Conservation (phyloP, 2,329 filamentous ascomycete genomes). For the Pseudogymnoascus sp. region DNA sequence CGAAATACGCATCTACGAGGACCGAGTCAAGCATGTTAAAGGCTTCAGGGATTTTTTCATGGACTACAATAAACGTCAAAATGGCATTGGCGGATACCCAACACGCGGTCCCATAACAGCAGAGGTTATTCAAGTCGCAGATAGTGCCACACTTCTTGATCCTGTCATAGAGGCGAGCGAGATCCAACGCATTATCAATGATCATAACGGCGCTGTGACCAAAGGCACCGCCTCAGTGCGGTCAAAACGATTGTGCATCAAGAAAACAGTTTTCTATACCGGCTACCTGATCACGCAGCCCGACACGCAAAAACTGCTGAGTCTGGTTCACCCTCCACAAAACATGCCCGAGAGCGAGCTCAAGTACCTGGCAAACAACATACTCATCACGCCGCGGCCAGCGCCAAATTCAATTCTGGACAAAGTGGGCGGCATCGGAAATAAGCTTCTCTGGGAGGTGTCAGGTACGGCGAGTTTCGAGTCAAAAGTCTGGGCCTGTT, state of each 20-base stretch:
- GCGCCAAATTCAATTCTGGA: slow-evolving; percentile 65
- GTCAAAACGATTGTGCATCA: slow-evolving; percentile 56
- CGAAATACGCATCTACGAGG: slow-evolving; percentile 73
- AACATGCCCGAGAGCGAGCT: slow-evolving; percentile 61
- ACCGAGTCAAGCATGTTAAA: slow-evolving; percentile 60
- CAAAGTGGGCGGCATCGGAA: slow-evolving; percentile 80
- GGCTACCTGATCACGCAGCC: slow-evolving; percentile 73
- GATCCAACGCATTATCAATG: slow-evolving; percentile 82
- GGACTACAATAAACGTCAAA: slow-evolving; percentile 59
- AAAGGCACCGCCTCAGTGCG: slow-evolving; percentile 26
- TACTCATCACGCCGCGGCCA: slow-evolving; percentile 77
- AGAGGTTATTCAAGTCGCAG: slow-evolving; percentile 80
- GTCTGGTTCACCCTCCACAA: slow-evolving; percentile 57
- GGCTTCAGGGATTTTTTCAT: slow-evolving; percentile 79
- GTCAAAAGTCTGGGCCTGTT: slow-evolving; percentile 79
- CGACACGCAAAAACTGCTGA: slow-evolving; percentile 64
- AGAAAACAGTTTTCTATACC: slow-evolving; percentile 84
- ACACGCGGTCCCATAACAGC: slow-evolving; percentile 59
- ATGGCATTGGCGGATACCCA: slow-evolving; percentile 39
- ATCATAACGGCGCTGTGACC: slow-evolving; percentile 61
- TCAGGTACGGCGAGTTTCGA: slow-evolving; percentile 67
- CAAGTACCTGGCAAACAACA: slow-evolving; percentile 78
- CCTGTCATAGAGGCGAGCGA: slow-evolving; percentile 73
- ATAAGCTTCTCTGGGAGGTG: slow-evolving; percentile 76
- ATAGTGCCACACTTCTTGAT: slow-evolving; percentile 64